phyloP scores from a whole-genome alignment of 2,329 filamentous ascomycete species.

The Diaporthe destruens region DNA sequence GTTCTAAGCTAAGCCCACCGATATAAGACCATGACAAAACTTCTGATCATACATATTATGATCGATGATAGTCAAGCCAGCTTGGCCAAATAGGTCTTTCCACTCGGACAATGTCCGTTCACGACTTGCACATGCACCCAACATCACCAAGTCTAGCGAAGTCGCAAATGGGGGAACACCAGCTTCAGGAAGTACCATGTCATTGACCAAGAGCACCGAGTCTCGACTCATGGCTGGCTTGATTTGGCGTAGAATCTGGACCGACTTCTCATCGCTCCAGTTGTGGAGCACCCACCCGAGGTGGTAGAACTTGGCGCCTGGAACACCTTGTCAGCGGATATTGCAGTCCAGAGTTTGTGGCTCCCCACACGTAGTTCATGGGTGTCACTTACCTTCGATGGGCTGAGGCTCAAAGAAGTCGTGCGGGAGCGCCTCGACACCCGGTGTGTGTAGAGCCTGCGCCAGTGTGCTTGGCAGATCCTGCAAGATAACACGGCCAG shows the following conservation, averaged over 20 bases:
- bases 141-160: neutral
- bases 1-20: neutral
- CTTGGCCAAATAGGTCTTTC: neutral
- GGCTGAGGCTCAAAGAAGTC: neutral
- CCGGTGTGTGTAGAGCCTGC: neutral
- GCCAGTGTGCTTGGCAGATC: neutral
- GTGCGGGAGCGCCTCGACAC: neutral
- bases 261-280: neutral
- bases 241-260: neutral
- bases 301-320: slow-evolving; percentile 4
- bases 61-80: neutral
- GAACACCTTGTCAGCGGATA: neutral
- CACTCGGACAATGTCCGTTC: neutral
- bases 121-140: neutral
- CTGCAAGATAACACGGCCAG: neutral
- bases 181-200: neutral
- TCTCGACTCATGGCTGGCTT: neutral
- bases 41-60: neutral
- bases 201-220: neutral
- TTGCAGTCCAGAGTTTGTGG: neutral
- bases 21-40: neutral
- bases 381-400: neutral
- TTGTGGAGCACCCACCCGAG: neutral
- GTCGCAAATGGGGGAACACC: neutral
- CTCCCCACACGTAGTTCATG: neutral